phyloP scores from a whole-genome alignment of 2,329 filamentous ascomycete genomes.

The Ascocoryne sarcoides region DNA sequence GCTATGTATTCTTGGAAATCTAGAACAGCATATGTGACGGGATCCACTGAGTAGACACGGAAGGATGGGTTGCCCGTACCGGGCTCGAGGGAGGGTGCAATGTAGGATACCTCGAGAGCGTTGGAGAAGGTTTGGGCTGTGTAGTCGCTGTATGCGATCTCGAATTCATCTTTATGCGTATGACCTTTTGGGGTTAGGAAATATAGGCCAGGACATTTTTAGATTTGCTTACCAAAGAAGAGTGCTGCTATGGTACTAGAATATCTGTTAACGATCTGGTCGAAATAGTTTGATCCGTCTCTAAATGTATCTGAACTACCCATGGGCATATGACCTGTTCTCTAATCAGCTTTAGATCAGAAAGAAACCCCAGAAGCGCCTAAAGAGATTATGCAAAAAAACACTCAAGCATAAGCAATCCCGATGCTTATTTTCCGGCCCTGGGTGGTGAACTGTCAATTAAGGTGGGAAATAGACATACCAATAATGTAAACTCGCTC shows the following conservation, averaged over 20 bases:
- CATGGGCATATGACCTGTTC: constrained; percentile 24
- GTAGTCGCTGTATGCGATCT: constrained; percentile 27
- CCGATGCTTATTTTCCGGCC: too few relatives aligned
- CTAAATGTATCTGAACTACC: constrained; percentile 31
- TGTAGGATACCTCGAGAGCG: constrained; percentile 26
- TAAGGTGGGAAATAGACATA: background rate
- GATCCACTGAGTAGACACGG: constrained; percentile 29
- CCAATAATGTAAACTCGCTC: constrained; percentile 34
- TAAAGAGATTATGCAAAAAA: too few relatives aligned
- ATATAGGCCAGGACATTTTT: background rate
- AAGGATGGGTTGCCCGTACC: constrained; percentile 29
- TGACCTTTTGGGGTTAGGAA: constrained; percentile 13
- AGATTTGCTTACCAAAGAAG: constrained; percentile 19
- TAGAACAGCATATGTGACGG: constrained; percentile 27
- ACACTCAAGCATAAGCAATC: too few relatives aligned
- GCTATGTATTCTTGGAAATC: constrained; percentile 27
- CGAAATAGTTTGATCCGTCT: constrained; percentile 30
- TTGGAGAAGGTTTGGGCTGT: constrained; percentile 18
- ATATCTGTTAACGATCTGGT: constrained; percentile 26
- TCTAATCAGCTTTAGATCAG: too few relatives aligned
- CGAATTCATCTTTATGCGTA: constrained; percentile 29
- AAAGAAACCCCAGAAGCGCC: background rate
- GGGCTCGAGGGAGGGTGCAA: constrained; percentile 28
- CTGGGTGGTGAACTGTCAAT: too few relatives aligned
- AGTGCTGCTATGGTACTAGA: constrained; percentile 27